Evolutionary conservation across 108 stramenopile genomes (phyloP).

Genomic region (Mediolabrus comicus): DNA sequence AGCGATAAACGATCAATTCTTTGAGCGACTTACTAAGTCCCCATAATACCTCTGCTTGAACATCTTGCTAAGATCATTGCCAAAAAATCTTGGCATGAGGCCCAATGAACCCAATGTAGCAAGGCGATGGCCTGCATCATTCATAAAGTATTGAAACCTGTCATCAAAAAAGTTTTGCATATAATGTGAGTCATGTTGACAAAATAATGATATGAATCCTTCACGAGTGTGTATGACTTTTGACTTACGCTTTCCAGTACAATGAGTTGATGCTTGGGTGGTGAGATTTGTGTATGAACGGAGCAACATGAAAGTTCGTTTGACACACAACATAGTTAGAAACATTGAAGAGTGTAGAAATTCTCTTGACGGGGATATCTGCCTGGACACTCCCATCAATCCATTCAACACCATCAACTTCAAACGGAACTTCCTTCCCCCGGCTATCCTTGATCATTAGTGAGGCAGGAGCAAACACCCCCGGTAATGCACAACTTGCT

Average conservation of each 20-base stretch:
- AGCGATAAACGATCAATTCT: too few species aligned
- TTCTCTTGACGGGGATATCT: slow-evolving; percentile 91
- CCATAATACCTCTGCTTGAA: slow-evolving; percentile 95
- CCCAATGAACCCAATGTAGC: slow-evolving; percentile 81
- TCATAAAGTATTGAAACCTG: slow-evolving; percentile 81
- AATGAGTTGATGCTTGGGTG: slow-evolving; percentile 53
- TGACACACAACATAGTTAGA: slow-evolving; percentile 89
- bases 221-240: neutral
- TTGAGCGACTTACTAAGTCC: slow-evolving; percentile 36
- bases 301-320: slow-evolving; percentile 87
- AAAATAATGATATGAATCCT: slow-evolving; percentile 16
- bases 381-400: slow-evolving; percentile 94
- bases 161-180: neutral
- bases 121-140: slow-evolving; percentile 83
- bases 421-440: slow-evolving; percentile 85
- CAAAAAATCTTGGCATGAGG: slow-evolving; percentile 87
- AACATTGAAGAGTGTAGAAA: slow-evolving; percentile 90
- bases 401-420: slow-evolving; percentile 95
- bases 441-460: slow-evolving; percentile 78
- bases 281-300: slow-evolving; percentile 87
- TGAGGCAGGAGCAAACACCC: slow-evolving; percentile 89
- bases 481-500: slow-evolving; percentile 90
- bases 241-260: slow-evolving; percentile 15
- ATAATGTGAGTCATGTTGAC: slow-evolving; percentile 60
- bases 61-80: slow-evolving; percentile 89